Evolutionary conservation across 768 basidiomycete species (phyloP).

Genomic region (Lactifluus volemus): DNA sequence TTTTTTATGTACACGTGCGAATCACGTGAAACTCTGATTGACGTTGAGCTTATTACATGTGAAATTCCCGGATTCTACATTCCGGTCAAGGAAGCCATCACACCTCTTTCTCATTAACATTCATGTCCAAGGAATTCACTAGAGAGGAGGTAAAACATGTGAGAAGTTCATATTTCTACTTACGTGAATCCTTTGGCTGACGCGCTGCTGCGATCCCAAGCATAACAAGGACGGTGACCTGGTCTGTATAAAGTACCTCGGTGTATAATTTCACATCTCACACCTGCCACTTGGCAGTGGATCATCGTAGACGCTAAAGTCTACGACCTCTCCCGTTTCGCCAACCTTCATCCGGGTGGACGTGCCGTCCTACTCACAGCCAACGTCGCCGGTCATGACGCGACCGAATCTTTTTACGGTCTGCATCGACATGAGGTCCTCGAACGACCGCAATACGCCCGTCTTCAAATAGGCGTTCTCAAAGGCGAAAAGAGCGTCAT

Average conservation of each 20-base stretch:
- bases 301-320: constrained; percentile 74
- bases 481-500: constrained; percentile 52
- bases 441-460: constrained; percentile 57
- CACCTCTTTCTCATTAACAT: background rate
- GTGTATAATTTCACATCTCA: too few species aligned
- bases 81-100: too few species aligned
- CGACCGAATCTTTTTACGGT: constrained; percentile 77
- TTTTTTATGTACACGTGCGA: too few species aligned
- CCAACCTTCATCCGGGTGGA: constrained; percentile 80
- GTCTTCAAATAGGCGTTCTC: constrained; percentile 62
- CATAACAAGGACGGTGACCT: constrained; percentile 84
- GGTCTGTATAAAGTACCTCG: constrained; percentile 32
- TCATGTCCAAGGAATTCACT: constrained; percentile 31
- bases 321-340: constrained; percentile 75
- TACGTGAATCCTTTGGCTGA: background rate
- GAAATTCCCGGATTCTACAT: too few species aligned
- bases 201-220: constrained; percentile 30
- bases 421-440: constrained; percentile 82
- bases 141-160: constrained; percentile 67
- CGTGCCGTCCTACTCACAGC: constrained; percentile 52
- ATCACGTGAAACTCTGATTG: too few species aligned
- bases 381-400: constrained; percentile 58
- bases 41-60: too few species aligned
- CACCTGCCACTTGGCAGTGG: constrained; percentile 42
- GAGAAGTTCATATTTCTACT: constrained; percentile 6